Percentiles rank a stretch among this genome's conserved stretches.
phyloP scores from a whole-genome alignment of 345 rosid species.

The Heritiera fomes region DNA sequence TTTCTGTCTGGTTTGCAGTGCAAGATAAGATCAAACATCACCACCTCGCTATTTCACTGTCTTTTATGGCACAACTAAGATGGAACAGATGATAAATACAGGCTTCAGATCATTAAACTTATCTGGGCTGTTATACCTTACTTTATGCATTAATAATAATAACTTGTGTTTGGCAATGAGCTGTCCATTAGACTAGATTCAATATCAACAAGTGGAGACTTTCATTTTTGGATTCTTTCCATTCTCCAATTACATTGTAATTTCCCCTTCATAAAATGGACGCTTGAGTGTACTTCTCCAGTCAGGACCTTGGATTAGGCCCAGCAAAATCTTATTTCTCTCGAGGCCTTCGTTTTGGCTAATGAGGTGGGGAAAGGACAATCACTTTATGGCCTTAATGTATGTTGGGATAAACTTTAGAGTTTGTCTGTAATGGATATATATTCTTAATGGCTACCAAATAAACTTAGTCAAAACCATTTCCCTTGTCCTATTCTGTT shows the following conservation, averaged over 20 bases:
- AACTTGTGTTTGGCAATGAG: neutral
- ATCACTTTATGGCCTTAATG: neutral
- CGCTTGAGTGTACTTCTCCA: neutral
- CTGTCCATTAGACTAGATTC: neutral
- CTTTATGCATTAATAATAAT: neutral
- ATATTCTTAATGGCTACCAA: neutral
- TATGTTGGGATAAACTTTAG: neutral
- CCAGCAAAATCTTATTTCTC: neutral
- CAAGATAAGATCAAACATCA: slow-evolving; percentile 15
- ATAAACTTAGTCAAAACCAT: neutral
- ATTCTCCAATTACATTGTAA: neutral
- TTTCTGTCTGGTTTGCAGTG: neutral
- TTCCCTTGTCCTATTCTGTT: neutral
- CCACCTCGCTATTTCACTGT: neutral
- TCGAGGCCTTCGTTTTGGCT: neutral
- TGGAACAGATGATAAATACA: neutral
- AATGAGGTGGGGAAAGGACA: neutral
- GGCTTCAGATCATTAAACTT: neutral
- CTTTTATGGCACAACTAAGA: neutral
- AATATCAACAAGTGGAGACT: neutral
- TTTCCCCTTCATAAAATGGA: neutral
- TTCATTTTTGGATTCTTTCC: neutral
- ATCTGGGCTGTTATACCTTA: too few relatives aligned
- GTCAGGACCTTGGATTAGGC: neutral
- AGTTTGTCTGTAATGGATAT: neutral